Evolutionary conservation across 495 filamentous ascomycete species (phyloP).

Genomic region (Penicillium lagena): DNA sequence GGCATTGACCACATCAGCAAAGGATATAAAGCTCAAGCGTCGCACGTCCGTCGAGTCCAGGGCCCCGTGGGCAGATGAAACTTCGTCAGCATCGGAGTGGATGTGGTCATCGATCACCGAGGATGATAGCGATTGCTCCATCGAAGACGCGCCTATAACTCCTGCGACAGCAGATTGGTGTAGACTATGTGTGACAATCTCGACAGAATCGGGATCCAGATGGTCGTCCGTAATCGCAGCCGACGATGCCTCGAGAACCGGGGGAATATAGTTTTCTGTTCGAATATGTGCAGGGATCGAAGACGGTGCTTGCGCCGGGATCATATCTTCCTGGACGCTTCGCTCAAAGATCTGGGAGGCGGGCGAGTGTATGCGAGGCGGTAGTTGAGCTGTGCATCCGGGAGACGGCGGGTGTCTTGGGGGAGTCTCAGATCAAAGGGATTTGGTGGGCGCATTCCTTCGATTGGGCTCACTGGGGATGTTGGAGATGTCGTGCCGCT

Average conservation of each 20-base stretch:
- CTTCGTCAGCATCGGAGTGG: slow-evolving; percentile 51
- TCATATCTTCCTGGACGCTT: slow-evolving; percentile 73
- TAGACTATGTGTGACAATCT: slow-evolving; percentile 76
- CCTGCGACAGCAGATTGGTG: slow-evolving; percentile 70
- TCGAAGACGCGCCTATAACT: slow-evolving; percentile 44
- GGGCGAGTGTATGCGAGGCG: slow-evolving; percentile 57
- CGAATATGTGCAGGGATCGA: slow-evolving; percentile 83
- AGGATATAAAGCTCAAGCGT: slow-evolving; percentile 85
- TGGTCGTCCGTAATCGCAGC: slow-evolving; percentile 73
- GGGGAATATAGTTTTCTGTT: slow-evolving; percentile 87
- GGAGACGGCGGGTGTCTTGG: slow-evolving; percentile 38
- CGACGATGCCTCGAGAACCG: slow-evolving; percentile 82
- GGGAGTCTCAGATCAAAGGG: slow-evolving; percentile 25
- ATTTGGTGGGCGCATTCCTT: slow-evolving; percentile 22
- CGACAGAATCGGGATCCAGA: slow-evolving; percentile 57
- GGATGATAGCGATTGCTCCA: slow-evolving; percentile 24
- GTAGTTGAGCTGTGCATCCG: slow-evolving; percentile 43
- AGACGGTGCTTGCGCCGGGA: slow-evolving; percentile 49
- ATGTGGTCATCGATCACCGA: slow-evolving; percentile 42
- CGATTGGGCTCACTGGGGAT: slow-evolving; percentile 32
- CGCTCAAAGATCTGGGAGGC: slow-evolving; percentile 89
- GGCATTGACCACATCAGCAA: slow-evolving; percentile 88
- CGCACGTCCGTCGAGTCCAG: slow-evolving; percentile 72
- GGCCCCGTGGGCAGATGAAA: slow-evolving; percentile 42
- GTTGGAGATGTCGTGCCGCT: slow-evolving; percentile 13